phyloP scores from a whole-genome alignment of 305 asterid genomes.

The Nicotiana rustica region DNA sequence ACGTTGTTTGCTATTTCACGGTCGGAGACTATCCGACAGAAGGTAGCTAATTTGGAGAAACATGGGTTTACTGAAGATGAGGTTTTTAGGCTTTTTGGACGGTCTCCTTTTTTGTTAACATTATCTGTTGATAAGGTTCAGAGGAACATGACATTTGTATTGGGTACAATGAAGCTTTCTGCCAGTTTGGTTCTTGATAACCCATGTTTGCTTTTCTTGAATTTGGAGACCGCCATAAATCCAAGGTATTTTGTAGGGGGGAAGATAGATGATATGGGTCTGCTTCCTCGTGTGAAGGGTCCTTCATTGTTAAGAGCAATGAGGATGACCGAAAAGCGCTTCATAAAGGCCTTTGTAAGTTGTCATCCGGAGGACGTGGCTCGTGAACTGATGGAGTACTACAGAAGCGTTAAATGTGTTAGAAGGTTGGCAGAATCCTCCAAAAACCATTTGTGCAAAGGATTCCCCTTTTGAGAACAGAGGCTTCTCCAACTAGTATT shows the following conservation, averaged over 20 bases:
- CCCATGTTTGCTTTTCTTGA: slow-evolving; percentile 62
- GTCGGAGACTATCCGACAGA: slow-evolving; percentile 64
- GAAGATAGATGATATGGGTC: slow-evolving; percentile 75
- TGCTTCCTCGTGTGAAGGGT: slow-evolving; percentile 68
- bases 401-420: slow-evolving; percentile 58
- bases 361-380: slow-evolving; percentile 64
- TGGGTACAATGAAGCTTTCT: slow-evolving; percentile 70
- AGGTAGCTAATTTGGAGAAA: slow-evolving; percentile 70
- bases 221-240: slow-evolving; percentile 65
- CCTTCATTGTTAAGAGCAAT: slow-evolving; percentile 62
- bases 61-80: slow-evolving; percentile 76
- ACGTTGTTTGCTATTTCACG: slow-evolving; percentile 75
- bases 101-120: slow-evolving; percentile 69
- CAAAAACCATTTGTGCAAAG: slow-evolving; percentile 53
- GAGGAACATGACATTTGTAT: slow-evolving; percentile 77
- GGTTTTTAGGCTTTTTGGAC: slow-evolving; percentile 60
- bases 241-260: slow-evolving; percentile 68
- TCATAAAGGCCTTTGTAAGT: slow-evolving; percentile 56
- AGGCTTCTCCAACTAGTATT: slow-evolving; percentile 1
- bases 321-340: slow-evolving; percentile 78
- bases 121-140: slow-evolving; percentile 76
- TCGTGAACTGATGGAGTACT: slow-evolving; percentile 53
- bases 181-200: slow-evolving; percentile 50
- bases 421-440: slow-evolving; percentile 77
- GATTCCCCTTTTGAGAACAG: slow-evolving; percentile 65